Evolutionary conservation across 169 alveolate species (phyloP), one percentile per base, ranked within the genome.

Genomic region (Plasmodium adleri): DNA sequence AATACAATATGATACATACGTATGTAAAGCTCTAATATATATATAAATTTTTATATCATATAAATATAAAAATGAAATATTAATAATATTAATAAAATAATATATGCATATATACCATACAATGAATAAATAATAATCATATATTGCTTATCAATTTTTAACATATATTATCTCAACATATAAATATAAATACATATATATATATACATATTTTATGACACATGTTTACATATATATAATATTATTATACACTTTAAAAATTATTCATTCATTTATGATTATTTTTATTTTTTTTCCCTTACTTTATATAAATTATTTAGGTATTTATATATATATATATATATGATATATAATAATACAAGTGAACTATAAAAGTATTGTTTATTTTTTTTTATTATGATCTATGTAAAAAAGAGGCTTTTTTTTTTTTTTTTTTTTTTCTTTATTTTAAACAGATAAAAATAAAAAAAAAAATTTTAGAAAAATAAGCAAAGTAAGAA

Each of bases 281-380:
- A 20, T 62, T 17, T 62, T 62, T 59, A 24, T 28, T 9, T 63
- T 63, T 64, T 64, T 32, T 8, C 26, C 39, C 73, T 64, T 39
- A 64, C 73, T 64, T 64, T 64, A 64, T 64, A 39, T 64, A 39
- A 13, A 32, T 64, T 22, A 24, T 63, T 64, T 13, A 12, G 58
- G 73, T 64, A 64, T 26, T 60, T 20, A 13, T 12, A 12, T 52
- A n/a, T n/a, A n/a, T n/a, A n/a, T n/a, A n/a, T n/a, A n/a, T n/a
- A n/a, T n/a, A n/a, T n/a, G 3, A 52, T 32, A 32, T 32, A 32
- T 32, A 32, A 32, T 32, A 52, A 59, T 59, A 8, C 13, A 15
- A 15, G n/a, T n/a, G n/a, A n/a, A n/a, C 28, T 15, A 59, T 26
- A 17, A 59, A 59, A 9, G 9, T 13, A 59, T 15, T 59, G 15